phyloP scores from a whole-genome alignment of 2,329 filamentous ascomycete species.

The Cladobotryum mycophilum region DNA sequence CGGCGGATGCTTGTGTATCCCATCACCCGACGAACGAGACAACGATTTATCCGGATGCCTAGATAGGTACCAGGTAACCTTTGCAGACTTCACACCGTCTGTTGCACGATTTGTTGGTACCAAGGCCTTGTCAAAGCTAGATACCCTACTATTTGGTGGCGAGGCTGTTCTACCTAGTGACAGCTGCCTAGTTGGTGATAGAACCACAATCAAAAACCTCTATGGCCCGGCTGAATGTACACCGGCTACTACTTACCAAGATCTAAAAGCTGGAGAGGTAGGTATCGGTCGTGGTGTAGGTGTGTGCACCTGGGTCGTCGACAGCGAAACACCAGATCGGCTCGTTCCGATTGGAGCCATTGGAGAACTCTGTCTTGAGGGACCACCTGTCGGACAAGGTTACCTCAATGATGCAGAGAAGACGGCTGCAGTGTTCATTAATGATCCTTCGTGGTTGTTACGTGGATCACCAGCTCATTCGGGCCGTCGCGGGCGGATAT shows the following conservation, averaged over 20 bases:
- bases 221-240: constrained; percentile 19
- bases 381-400: constrained; percentile 17
- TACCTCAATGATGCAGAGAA: constrained; percentile 19
- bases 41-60: constrained; percentile 24
- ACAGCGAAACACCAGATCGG: constrained; percentile 9
- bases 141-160: constrained; percentile 12
- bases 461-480: not conserved
- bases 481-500: constrained; percentile 26
- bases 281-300: not conserved
- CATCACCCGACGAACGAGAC: constrained; percentile 8
- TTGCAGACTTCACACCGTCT: constrained; percentile 10
- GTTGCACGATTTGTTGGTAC: constrained; percentile 11
- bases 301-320: constrained; percentile 17
- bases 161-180: constrained; percentile 12
- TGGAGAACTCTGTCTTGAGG: constrained; percentile 24
- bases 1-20: constrained; percentile 18
- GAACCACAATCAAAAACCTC: constrained; percentile 10
- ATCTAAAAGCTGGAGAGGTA: not conserved
- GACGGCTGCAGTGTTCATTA: constrained; percentile 24
- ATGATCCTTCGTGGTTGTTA: constrained; percentile 36
- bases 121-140: constrained; percentile 6
- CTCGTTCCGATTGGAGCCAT: constrained; percentile 15
- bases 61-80: constrained; percentile 25
- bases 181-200: constrained; percentile 6
- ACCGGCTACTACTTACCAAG: not conserved